Evolutionary conservation across 768 basidiomycete genomes (phyloP), one percentile per base, ranked within the genome.

Genomic region (Hygrocybe punicea): DNA sequence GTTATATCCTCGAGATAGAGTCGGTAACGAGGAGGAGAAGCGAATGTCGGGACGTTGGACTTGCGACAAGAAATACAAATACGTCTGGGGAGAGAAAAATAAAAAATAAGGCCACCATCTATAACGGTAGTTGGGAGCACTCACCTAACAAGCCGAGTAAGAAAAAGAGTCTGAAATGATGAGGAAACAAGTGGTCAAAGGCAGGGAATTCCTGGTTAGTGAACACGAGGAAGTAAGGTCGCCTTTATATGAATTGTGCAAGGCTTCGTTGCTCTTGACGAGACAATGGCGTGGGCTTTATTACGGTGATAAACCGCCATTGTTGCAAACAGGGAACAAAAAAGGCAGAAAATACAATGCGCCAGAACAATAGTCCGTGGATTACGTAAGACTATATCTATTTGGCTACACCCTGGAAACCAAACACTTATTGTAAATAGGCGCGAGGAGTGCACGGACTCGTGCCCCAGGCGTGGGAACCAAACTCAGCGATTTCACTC

Each of bases 351-450:
- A 16, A 42, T 4, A 29, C 29, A 42, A 21, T 4, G 19, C 49
- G 24, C 8, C 13, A 34, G 19, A 16, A 33, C 46, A 25, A 47
- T 14, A 33, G 33, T 4, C 16, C 16, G n/a, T 9, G 17, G 14
- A 29, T 50, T 50, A 36, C 29, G 25, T 33, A 33, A 50, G 7
- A 25, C 4, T 4, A 36, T 11, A 3, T 34, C 6, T 25, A 29
- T 50, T 50, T 50, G 49, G 49, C 49, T 50, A 36, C 49, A 21
- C 24, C 49, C 16, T 50, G 49, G 34, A 50, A 50, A 50, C 49
- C 49, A 50, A 50, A 50, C 49, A 50, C 24, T 29, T 47, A 47
- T 47, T 47, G 45, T 29, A 29, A 29, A 29, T n/a, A n/a, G n/a
- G n/a, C n/a, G n/a, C n/a, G n/a, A n/a, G n/a, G n/a, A n/a, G n/a